These are phyloP conservation scores for Scheffersomyces stambukii DNA, from an alignment of 1,139 yeast species.

Conservation along the genomic window DNA sequence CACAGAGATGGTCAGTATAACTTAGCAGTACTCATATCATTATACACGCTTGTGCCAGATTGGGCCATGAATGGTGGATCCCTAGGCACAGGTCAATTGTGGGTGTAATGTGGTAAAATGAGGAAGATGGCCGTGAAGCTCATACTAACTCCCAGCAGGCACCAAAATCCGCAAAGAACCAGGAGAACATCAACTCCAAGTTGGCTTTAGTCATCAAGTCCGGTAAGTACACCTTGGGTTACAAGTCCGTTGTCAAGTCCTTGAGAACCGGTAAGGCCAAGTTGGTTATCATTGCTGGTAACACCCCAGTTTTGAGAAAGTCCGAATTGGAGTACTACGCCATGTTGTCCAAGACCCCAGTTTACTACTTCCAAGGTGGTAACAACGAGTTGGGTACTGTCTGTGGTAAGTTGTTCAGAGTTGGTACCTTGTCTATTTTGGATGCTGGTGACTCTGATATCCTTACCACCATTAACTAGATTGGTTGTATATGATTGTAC, in stretches of 20 bases:
- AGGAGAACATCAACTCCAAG: constrained; percentile 97
- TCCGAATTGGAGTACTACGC: constrained; percentile 99
- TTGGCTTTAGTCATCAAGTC: constrained; percentile 98
- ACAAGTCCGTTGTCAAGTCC: constrained; percentile 98
- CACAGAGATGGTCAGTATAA: constrained; percentile 97
- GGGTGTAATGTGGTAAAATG: too few relatives aligned
- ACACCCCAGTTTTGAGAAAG: constrained; percentile 99
- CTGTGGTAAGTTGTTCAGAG: constrained; percentile 99
- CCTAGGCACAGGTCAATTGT: too few relatives aligned
- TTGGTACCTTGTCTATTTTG: constrained; percentile 91
- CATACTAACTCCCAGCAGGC: too few relatives aligned
- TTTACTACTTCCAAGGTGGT: constrained; percentile 99
- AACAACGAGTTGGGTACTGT: constrained; percentile 99
- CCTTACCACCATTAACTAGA: constrained; percentile 49
- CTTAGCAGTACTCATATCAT: constrained; percentile 7
- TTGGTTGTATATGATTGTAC: constrained; percentile 8
- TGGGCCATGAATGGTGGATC: too few relatives aligned
- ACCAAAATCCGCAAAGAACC: constrained; percentile 79
- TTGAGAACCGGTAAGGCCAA: constrained; percentile 99
- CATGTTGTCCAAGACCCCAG: constrained; percentile 98
- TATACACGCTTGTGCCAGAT: too few relatives aligned
- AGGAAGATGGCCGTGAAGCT: too few relatives aligned
- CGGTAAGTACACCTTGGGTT: constrained; percentile 99
- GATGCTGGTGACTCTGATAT: constrained; percentile 99
- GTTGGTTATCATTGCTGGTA: constrained; percentile 96